Percentiles rank a stretch among this genome's conserved stretches.
phyloP scores from a whole-genome alignment of 116 monocot species.

The Cymodocea nodosa region DNA sequence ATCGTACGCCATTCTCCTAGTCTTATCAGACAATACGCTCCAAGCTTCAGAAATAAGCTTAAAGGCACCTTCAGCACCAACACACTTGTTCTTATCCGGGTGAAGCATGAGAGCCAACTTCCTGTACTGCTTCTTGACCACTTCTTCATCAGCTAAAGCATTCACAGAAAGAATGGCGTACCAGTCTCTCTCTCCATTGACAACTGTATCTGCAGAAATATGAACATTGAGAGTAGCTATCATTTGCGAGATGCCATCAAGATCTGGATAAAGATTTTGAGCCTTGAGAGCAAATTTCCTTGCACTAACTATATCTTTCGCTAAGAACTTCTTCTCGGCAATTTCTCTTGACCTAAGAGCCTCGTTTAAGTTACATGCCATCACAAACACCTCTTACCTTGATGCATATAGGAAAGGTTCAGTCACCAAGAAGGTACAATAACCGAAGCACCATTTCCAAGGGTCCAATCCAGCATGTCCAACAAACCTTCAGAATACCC shows the following conservation, averaged over 20 bases:
- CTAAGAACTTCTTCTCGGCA: slow-evolving; percentile 40
- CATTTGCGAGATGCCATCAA: slow-evolving; percentile 39
- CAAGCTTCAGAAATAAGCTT: slow-evolving; percentile 80
- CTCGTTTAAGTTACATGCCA: slow-evolving; percentile 72
- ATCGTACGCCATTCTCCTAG: slow-evolving; percentile 40
- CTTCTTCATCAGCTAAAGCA: slow-evolving; percentile 55
- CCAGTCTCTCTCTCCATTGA: slow-evolving; percentile 63
- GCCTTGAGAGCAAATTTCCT: slow-evolving; percentile 55
- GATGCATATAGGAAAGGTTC: neutral
- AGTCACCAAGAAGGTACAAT: neutral
- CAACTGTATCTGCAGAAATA: slow-evolving; percentile 27
- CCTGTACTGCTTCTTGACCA: slow-evolving; percentile 67
- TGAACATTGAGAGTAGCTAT: slow-evolving; percentile 42
- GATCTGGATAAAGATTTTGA: slow-evolving; percentile 42
- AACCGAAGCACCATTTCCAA: neutral
- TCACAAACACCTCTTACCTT: slow-evolving; percentile 6
- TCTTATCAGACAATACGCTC: slow-evolving; percentile 61
- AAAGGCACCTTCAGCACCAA: slow-evolving; percentile 86
- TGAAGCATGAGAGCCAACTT: slow-evolving; percentile 72
- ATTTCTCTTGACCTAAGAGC: slow-evolving; percentile 47
- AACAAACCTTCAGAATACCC: neutral
- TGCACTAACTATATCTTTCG: slow-evolving; percentile 42
- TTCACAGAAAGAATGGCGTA: slow-evolving; percentile 39
- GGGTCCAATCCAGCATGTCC: neutral
- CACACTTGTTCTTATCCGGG: slow-evolving; percentile 78